A percentile compares a stretch with the other conserved stretches of the same genome.
These are phyloP conservation scores for Daldinia vernicosa DNA, from an alignment of 495 filamentous ascomycete genomes.

Conservation along the genomic window DNA sequence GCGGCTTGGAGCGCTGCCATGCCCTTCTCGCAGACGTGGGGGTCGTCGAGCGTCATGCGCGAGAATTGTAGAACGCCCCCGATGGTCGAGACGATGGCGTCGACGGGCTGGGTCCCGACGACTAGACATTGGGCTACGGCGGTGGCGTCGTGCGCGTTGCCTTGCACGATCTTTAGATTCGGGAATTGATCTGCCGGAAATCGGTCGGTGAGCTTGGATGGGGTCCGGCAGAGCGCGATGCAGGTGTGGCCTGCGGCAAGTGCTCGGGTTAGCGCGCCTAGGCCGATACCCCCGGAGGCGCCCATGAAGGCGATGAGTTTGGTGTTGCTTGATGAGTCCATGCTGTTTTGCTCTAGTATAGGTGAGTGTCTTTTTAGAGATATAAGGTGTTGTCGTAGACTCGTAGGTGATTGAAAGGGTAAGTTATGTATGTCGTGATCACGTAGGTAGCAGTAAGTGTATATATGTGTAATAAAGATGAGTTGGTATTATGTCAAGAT, in stretches of 20 bases:
- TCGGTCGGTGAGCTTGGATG: constrained; percentile 65
- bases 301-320: constrained; percentile 65
- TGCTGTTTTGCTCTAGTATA: neutral
- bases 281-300: constrained; percentile 62
- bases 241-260: constrained; percentile 62
- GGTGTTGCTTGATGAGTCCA: constrained; percentile 15
- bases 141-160: neutral
- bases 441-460: neutral
- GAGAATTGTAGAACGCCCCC: constrained; percentile 49
- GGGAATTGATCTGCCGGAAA: constrained; percentile 42
- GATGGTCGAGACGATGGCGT: constrained; percentile 59
- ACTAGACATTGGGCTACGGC: neutral
- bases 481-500: neutral
- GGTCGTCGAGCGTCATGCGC: constrained; percentile 60
- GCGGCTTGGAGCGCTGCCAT: neutral
- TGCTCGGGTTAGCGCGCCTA: constrained; percentile 57
- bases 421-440: neutral
- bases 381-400: neutral
- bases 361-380: neutral
- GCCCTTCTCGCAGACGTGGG: constrained; percentile 64
- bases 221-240: constrained; percentile 67
- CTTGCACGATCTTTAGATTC: neutral
- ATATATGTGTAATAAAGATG: neutral
- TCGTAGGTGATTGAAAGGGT: neutral
- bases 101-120: constrained; percentile 38